Conservation (phyloP, 2,329 filamentous ascomycete species). For the Plenodomus biglobosus region DNA sequence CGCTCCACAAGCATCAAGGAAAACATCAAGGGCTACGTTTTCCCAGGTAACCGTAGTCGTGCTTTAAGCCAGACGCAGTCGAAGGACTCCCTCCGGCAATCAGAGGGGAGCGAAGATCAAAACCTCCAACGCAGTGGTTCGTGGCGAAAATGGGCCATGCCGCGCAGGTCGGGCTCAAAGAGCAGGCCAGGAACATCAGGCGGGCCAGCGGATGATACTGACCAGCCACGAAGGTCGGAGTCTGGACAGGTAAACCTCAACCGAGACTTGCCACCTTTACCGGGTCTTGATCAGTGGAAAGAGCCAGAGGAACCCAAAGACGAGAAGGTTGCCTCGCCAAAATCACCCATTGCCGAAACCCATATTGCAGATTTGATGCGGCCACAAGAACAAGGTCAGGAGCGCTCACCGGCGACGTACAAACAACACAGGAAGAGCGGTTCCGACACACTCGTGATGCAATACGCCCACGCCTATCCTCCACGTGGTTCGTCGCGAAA, state of each 20-base stretch:
- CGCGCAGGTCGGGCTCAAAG: constrained; percentile 37
- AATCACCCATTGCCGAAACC: constrained; percentile 22
- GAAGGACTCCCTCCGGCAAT: constrained; percentile 33
- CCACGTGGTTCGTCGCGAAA: constrained; percentile 18
- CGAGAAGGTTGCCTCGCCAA: constrained; percentile 18
- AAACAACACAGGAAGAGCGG: constrained; percentile 34
- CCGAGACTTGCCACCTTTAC: constrained; percentile 51
- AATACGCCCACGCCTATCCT: constrained; percentile 23
- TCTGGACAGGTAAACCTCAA: constrained; percentile 46
- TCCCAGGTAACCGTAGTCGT: constrained; percentile 37
- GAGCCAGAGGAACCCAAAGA: constrained; percentile 18
- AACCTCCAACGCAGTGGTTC: constrained; percentile 30
- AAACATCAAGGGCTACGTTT: constrained; percentile 48
- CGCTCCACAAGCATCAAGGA: constrained; percentile 42
- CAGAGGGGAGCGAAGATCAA: constrained; percentile 12
- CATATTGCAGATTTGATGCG: constrained; percentile 43
- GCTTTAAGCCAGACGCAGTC: constrained; percentile 38
- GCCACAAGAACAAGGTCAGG: constrained; percentile 31
- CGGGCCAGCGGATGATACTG: constrained; percentile 26
- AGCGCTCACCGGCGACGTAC: constrained; percentile 30
- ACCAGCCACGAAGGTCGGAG: constrained; percentile 32
- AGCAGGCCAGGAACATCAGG: constrained; percentile 35
- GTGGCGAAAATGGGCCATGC: constrained; percentile 45
- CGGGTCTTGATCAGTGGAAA: constrained; percentile 48
- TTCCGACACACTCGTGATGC: constrained; percentile 32